A percentile compares a stretch with the other conserved stretches of the same genome.
phyloP scores from a whole-genome alignment of 2,329 filamentous ascomycete genomes.

The Endothia cerciana region DNA sequence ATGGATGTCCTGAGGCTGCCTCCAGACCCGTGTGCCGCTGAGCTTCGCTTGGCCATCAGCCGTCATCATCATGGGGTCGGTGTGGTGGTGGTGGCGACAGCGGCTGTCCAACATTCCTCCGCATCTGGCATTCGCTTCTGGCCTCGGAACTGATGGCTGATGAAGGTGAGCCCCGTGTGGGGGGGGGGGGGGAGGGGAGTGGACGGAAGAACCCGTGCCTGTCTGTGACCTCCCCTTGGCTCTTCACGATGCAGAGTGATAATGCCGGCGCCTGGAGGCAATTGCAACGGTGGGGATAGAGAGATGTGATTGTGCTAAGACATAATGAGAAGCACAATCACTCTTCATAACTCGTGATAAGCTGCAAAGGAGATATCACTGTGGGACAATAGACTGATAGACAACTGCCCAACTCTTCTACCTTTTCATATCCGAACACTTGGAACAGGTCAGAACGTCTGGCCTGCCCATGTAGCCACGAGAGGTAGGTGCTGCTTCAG shows the following conservation, averaged over 20 bases:
- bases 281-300: background rate
- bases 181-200: no score
- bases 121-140: background rate
- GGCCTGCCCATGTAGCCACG: background rate
- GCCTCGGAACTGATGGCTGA: background rate
- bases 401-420: background rate
- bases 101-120: background rate
- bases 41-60: background rate
- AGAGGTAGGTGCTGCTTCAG: background rate
- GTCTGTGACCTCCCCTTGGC: background rate
- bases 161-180: background rate
- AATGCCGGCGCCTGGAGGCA: background rate
- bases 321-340: background rate
- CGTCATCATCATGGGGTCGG: background rate
- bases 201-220: background rate
- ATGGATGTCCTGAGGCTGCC: background rate
- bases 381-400: slow-evolving; percentile 12
- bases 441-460: background rate
- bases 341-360: slow-evolving; percentile 1
- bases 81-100: background rate
- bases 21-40: background rate
- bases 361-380: background rate
- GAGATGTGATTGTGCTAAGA: background rate
- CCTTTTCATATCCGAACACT: slow-evolving; percentile 4
- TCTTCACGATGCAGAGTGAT: background rate